Evolutionary conservation across 257 asterid genomes (phyloP).

Genomic region (Jasminum sambac): DNA sequence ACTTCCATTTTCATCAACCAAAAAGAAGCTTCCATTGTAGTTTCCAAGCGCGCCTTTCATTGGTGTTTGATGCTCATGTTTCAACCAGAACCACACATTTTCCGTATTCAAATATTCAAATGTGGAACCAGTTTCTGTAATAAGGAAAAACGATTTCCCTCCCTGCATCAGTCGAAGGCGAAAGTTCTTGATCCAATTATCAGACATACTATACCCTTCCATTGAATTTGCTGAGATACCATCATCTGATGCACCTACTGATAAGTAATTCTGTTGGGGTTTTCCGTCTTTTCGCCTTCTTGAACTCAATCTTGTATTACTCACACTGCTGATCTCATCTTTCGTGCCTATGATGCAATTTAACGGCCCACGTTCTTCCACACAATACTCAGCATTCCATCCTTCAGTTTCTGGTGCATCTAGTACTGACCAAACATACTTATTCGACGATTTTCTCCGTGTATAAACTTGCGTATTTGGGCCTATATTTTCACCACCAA

Average conservation of each 20-base stretch:
- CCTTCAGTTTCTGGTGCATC: constrained; percentile 94
- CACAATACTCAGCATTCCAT: constrained; percentile 90
- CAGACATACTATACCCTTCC: constrained; percentile 29
- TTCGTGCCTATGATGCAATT: constrained; percentile 74
- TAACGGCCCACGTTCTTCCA: constrained; percentile 69
- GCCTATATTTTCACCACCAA: constrained; percentile 62
- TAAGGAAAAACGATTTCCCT: constrained; percentile 65
- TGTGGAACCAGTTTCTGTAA: constrained; percentile 47
- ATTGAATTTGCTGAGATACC: constrained; percentile 17
- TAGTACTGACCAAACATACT: constrained; percentile 73
- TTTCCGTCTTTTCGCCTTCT: constrained; percentile 57
- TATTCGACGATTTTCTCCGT: constrained; percentile 49
- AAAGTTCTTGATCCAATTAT: constrained; percentile 34
- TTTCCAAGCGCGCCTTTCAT: constrained; percentile 67
- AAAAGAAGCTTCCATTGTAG: constrained; percentile 77
- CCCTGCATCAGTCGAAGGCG: constrained; percentile 70
- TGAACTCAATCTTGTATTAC: constrained; percentile 30
- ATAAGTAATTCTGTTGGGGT: constrained; percentile 53
- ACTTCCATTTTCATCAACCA: constrained; percentile 69
- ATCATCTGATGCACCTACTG: constrained; percentile 32
- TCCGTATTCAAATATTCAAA: constrained; percentile 71
- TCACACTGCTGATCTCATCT: constrained; percentile 48
- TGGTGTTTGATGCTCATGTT: constrained; percentile 57
- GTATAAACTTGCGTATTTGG: constrained; percentile 44
- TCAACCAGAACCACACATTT: constrained; percentile 72